Conservation (phyloP, 148 eudicot species). For the Rheum nobile region DNA sequence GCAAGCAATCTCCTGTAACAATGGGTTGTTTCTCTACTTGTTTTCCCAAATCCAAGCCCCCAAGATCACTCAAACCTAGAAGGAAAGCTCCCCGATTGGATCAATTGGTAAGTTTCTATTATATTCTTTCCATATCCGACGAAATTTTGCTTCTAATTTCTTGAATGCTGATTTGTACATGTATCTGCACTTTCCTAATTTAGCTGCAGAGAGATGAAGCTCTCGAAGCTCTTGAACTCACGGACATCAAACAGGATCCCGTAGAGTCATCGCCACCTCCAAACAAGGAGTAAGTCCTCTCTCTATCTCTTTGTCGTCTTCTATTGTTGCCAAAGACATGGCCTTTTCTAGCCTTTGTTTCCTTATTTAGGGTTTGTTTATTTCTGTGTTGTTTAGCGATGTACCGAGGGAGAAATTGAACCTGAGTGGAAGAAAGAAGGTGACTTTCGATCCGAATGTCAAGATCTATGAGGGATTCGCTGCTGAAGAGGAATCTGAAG, state of each 20-base stretch:
- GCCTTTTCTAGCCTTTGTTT: not conserved
- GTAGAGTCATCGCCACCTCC: constrained; percentile 8
- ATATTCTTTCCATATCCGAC: not conserved
- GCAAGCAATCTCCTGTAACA: not conserved
- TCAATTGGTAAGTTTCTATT: constrained; percentile 7
- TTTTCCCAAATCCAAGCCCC: constrained; percentile 22
- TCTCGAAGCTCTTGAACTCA: constrained; percentile 20
- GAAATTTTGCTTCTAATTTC: not conserved
- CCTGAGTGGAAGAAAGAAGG: constrained; percentile 35
- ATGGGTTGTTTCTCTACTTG: constrained; percentile 49
- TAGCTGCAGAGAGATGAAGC: constrained; percentile 21
- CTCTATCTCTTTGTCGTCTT: not conserved
- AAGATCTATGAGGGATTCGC: constrained; percentile 18
- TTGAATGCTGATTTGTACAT: not conserved
- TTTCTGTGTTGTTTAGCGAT: constrained; percentile 11
- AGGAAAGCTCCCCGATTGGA: not conserved
- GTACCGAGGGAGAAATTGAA: constrained; percentile 20
- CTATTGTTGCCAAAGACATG: not conserved
- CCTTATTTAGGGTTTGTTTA: not conserved
- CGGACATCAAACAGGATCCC: constrained; percentile 7
- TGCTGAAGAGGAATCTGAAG: constrained; percentile 8
- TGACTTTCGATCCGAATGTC: constrained; percentile 43
- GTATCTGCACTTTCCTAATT: not conserved
- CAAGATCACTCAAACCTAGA: constrained; percentile 1
- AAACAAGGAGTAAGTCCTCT: constrained; percentile 17